Base-by-base conservation (phyloP, 177 flowering plant genomes). In the Vitis hybrid region DNA sequence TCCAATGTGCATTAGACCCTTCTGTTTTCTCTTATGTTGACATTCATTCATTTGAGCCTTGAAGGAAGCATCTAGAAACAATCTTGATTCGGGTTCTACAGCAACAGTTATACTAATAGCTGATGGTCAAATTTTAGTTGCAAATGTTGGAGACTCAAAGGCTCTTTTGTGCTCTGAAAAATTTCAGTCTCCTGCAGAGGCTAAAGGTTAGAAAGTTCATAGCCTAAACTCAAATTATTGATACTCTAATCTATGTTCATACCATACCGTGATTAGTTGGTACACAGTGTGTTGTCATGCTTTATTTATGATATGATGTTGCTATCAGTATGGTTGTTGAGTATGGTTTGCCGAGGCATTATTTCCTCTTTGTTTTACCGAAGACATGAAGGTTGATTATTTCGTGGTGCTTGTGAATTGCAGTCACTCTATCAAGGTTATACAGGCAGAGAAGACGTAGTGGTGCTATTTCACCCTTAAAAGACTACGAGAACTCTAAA, bases 141-240 rank as follows among this genome's bases (percentile, higher is more conserved):
- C 99, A 56, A 93, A 93, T 82, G 71, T 96, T 72, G 99, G 99
- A 26, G 98, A 96, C 70, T 96, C 99, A 18, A 96, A 96, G 80
- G 97, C 97, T 64, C 75, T 93, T 72, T 71, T 96, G 61, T 96
- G 99, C 80, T 90, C 97, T 61, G 97, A 96, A 84, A 76, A 79
- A 68, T 81, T 81, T 66, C 86, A 72, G 72, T 84, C 97, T 65
- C 86, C 88, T 79, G 75, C 81, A 3, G 91, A 91, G 70, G 85
- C 86, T 74, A 89, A 83, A 88, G 97, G 99, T 93, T 52, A 68
- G 78, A 67, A 65, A 10, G 45, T 19, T 31, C n/a, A 9, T 22
- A 12, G 19, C 22, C 51, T 67, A 19, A 51, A 16, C 4, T 9
- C 49, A 8, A 58, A 65, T 3, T 10, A 13, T 26, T 8, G n/a